Conservation (phyloP, 2,329 filamentous ascomycete genomes). For the Massarina eburnea region DNA sequence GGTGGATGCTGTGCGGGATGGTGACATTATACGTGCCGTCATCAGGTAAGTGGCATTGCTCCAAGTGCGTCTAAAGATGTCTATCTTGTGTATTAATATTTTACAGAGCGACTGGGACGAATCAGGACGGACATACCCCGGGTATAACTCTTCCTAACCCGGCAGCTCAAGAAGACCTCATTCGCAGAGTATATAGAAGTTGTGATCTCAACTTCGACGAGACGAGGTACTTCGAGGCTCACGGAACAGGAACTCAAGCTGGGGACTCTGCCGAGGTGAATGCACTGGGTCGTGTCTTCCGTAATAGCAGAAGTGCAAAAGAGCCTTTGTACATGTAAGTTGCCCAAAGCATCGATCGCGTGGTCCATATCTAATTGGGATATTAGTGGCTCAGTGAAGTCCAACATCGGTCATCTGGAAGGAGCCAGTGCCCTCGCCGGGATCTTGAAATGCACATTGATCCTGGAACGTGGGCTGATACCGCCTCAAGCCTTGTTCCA, state of each 20-base stretch:
- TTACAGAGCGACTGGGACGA: constrained; percentile 14
- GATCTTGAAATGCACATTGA: constrained; percentile 39
- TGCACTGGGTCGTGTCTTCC: constrained; percentile 2
- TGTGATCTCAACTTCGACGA: neutral
- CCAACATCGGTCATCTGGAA: constrained; percentile 46
- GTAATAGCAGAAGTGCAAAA: neutral
- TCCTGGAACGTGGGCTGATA: constrained; percentile 38
- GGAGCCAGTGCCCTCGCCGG: constrained; percentile 39
- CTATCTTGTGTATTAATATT: constrained; percentile 11
- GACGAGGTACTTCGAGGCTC: constrained; percentile 37
- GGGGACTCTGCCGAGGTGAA: constrained; percentile 36
- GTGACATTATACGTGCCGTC: constrained; percentile 27
- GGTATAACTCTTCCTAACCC: constrained; percentile 1
- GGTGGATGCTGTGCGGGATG: constrained; percentile 46
- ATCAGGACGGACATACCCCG: constrained; percentile 13
- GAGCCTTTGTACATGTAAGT: neutral
- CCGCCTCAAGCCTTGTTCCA: constrained; percentile 21
- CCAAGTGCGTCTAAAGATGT: neutral
- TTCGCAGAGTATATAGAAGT: neutral
- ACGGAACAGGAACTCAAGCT: constrained; percentile 59
- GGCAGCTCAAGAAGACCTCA: neutral
- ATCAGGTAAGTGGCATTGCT: constrained; percentile 11
- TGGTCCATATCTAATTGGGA: neutral
- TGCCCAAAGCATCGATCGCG: neutral
- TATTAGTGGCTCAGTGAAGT: constrained; percentile 26